Percentiles rank a stretch among this genome's conserved stretches.
Conservation (phyloP, 2,329 filamentous ascomycete species). For the Hymenoscyphus repandus region DNA sequence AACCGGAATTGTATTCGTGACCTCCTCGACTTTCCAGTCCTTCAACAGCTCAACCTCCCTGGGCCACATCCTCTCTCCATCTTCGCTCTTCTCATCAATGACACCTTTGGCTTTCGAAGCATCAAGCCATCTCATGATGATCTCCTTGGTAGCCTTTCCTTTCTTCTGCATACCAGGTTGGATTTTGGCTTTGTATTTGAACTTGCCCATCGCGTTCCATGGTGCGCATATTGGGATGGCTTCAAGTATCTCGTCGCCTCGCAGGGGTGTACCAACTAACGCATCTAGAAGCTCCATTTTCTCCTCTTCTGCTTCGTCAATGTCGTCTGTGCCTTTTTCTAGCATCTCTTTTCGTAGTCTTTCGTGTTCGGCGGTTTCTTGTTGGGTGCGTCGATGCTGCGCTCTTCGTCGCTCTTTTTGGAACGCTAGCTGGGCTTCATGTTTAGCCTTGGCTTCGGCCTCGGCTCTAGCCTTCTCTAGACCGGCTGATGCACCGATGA, state of each 20-base stretch:
- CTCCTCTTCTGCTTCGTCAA: conserved; percentile 54
- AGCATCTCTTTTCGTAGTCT: conserved; percentile 58
- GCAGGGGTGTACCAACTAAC: conserved; percentile 71
- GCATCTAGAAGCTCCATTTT: conserved; percentile 55
- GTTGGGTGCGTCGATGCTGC: conserved; percentile 74
- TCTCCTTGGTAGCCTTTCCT: conserved; percentile 88
- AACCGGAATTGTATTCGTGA: conserved; percentile 75
- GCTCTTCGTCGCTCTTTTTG: conserved; percentile 70
- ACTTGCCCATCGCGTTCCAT: conserved; percentile 57
- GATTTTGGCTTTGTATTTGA: conserved; percentile 93
- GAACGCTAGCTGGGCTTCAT: conserved; percentile 67
- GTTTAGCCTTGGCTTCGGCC: conserved; percentile 58
- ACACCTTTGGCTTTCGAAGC: conserved; percentile 51
- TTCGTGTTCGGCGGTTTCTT: conserved; percentile 72
- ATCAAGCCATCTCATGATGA: conserved; percentile 73
- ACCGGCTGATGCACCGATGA: conserved; percentile 74
- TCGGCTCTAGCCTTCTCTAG: conserved; percentile 65
- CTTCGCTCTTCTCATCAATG: conserved; percentile 54
- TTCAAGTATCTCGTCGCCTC: conserved; percentile 77
- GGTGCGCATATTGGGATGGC: conserved; percentile 60
- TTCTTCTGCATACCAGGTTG: conserved; percentile 89
- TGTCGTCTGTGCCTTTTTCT: conserved; percentile 52
- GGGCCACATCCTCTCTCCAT: conserved; percentile 76
- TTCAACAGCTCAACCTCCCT: conserved; percentile 81
- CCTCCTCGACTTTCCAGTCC: conserved; percentile 74